Percentiles rank a stretch among this genome's conserved stretches.
Evolutionary conservation across 106 monocot species (phyloP).

Genomic region (Dioscorea alata): DNA sequence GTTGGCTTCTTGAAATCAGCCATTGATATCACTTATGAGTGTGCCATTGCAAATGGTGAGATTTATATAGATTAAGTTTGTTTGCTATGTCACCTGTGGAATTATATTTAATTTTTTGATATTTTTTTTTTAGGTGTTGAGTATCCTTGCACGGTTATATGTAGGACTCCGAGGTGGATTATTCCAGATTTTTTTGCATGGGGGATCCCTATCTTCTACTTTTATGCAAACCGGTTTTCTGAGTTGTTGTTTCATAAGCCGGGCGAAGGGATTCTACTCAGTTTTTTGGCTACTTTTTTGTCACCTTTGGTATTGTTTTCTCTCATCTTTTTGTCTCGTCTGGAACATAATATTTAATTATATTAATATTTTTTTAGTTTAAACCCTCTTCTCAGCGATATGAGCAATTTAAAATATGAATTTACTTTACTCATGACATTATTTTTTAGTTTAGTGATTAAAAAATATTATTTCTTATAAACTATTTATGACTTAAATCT

Average conservation of each 20-base stretch:
- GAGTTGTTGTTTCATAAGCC: conserved; percentile 65
- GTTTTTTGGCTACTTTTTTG: conserved; percentile 41
- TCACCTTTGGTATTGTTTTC: conserved; percentile 60
- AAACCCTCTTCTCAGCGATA: too few relatives aligned
- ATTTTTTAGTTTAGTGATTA: too few relatives aligned
- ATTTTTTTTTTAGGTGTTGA: conserved; percentile 21
- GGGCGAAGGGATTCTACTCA: conserved; percentile 46
- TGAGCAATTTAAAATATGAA: too few relatives aligned
- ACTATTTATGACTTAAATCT: too few relatives aligned
- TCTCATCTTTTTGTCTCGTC: too few relatives aligned
- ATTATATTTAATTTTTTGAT: not conserved
- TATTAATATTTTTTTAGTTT: too few relatives aligned
- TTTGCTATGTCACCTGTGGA: too few relatives aligned
- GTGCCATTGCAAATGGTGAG: conserved; percentile 45
- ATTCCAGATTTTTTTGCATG: conserved; percentile 27
- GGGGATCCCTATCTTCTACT: conserved; percentile 31
- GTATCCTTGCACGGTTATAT: conserved; percentile 55
- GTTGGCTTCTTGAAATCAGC: conserved; percentile 54
- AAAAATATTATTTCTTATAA: too few relatives aligned
- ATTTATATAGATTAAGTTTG: not conserved
- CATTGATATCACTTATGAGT: conserved; percentile 45
- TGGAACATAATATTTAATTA: too few relatives aligned
- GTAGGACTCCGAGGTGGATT: conserved; percentile 41
- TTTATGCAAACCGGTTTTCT: conserved; percentile 53
- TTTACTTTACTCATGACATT: too few relatives aligned